Evolutionary conservation across 2,329 filamentous ascomycete genomes (phyloP).

Genomic region (Fusarium xyrophilum): DNA sequence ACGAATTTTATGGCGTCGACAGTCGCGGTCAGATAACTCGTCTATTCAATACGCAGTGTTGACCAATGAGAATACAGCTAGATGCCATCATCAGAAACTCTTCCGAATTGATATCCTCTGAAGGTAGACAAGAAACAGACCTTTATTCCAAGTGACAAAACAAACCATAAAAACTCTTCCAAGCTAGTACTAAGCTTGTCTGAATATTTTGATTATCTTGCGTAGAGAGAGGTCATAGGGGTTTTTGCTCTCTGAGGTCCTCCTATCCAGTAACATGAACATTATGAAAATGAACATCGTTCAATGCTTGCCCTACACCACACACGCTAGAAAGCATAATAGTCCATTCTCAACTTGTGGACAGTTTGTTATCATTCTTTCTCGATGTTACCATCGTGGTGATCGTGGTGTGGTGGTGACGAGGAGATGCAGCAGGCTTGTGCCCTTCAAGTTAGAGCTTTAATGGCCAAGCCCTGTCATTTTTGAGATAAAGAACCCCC

Average conservation of each 20-base stretch:
- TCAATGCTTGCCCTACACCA: neutral
- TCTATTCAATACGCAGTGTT: neutral
- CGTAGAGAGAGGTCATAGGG: neutral
- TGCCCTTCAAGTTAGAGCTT: slow-evolving; percentile 19
- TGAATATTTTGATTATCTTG: neutral
- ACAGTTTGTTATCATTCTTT: neutral
- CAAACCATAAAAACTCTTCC: neutral
- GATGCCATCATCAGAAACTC: slow-evolving; percentile 6
- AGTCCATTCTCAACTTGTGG: neutral
- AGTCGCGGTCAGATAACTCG: neutral
- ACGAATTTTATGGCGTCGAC: neutral
- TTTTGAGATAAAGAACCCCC: slow-evolving; percentile 27
- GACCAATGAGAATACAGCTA: slow-evolving; percentile 4
- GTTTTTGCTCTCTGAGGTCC: neutral
- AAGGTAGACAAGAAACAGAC: neutral
- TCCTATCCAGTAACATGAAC: neutral
- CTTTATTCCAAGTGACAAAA: neutral
- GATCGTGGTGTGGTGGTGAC: slow-evolving; percentile 12
- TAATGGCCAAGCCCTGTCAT: neutral
- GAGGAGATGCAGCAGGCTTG: slow-evolving; percentile 24
- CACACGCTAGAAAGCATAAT: neutral
- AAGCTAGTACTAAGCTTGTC: neutral
- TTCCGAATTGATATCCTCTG: neutral
- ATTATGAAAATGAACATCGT: neutral
- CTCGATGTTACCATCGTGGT: slow-evolving; percentile 1